Base-by-base conservation (phyloP, 176 grass and related monocot genomes). In the Melocanna baccifera region DNA sequence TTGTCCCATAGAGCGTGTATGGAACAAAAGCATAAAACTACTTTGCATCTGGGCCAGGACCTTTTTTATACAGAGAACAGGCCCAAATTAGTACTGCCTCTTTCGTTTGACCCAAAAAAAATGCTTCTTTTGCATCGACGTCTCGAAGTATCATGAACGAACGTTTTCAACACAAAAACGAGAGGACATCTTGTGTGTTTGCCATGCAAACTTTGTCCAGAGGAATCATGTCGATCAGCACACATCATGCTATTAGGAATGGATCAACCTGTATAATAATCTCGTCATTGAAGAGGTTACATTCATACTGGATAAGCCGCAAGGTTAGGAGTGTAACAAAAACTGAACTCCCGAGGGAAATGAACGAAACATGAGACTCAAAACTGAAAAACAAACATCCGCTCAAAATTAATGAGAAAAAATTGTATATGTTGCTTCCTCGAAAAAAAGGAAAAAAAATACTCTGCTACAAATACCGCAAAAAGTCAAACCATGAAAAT, bases 401-500 rank as follows among this genome's bases (percentile, higher is more conserved):
- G 4, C 11, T 51, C 28, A 40, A 65, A 19, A 65, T 13, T n/a
- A 26, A 9, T 20, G 26, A 25, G 43, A 63, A 50, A 3, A 14
- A 32, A 10, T 4, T 2, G 34, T 6, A 22, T 51, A 67, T 16
- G 4, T 45, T 14, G 3, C 22, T 1, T 6, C 23, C 0, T 20
- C 30, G 5, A 8, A 23, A 22, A 67, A 3, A 3, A 2, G 26
- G 40, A 20, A 26, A 11, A 47, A 76, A 62, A 25, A 13, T n/a
- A 8, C 15, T 56, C 68, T 61, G 4, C 13, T 15, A 69, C 41
- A 83, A 51, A 14, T 61, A 22, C 9, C 16, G 2, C 22, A 11
- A 15, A n/a, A 85, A 83, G 67, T 73, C 78, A 86, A 89, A 69
- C 70, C 4, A 57, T 22, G 7, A 63, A 88, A 72, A 85, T 45